Evolutionary conservation across 2,329 filamentous ascomycete species (phyloP).

Genomic region (Sordariomycetes sp.): DNA sequence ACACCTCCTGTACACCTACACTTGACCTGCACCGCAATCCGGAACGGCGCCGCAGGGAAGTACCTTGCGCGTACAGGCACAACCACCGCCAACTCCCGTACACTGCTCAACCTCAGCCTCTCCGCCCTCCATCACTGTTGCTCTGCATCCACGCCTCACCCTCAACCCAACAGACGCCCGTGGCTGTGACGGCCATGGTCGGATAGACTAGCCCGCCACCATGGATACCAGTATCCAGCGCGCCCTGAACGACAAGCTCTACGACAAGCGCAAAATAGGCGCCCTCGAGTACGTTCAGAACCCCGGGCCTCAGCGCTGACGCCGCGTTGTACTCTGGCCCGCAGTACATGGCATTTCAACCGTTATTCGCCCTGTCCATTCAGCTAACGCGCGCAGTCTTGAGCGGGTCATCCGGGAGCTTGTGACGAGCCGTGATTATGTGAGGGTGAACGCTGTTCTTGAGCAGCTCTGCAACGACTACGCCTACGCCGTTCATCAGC

Average conservation of each 20-base stretch:
- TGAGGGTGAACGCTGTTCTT: conserved; percentile 75
- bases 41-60: no score
- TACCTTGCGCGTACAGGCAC: no score
- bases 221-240: conserved; percentile 91
- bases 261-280: conserved; percentile 94
- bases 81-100: neutral
- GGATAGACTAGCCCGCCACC: conserved; percentile 6
- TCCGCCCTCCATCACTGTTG: neutral
- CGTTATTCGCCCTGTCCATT: neutral
- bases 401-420: conserved; percentile 85
- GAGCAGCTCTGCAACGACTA: conserved; percentile 96
- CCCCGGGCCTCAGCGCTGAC: neutral
- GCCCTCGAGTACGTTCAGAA: conserved; percentile 70
- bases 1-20: no score
- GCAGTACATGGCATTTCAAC: neutral
- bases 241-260: conserved; percentile 93
- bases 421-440: conserved; percentile 64
- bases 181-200: neutral
- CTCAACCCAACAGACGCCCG: neutral
- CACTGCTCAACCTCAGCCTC: neutral
- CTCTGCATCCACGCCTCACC: neutral
- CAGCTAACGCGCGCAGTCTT: conserved; percentile 37
- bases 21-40: no score
- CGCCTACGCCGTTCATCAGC: conserved; percentile 93
- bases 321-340: no score